Base-by-base conservation (phyloP, 2,329 filamentous ascomycete genomes). In the Plenodomus biglobosus region DNA sequence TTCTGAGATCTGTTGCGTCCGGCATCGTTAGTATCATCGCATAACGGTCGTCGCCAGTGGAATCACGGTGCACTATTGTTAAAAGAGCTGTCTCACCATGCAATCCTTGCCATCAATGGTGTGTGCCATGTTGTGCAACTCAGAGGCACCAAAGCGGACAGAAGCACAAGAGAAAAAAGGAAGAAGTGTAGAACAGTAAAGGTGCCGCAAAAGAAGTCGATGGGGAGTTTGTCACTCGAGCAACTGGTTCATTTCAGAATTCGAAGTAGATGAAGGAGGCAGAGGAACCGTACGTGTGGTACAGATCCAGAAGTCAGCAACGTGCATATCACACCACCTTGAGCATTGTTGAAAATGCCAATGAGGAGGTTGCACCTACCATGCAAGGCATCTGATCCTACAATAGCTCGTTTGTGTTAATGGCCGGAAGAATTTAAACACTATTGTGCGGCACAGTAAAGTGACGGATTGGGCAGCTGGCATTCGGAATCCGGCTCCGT, bases 1-100 rank as follows among this genome's bases (percentile, higher is more conserved):
- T 52, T 61, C 58, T 24, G 52, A 56, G 40, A 61, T 56, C 56
- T 58, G 27, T 43, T 4, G 40, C 46, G 17, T n/a, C n/a, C n/a
- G n/a, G n/a, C n/a, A 18, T 10, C 3, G 27, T 32, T 19, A 21
- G 35, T 24, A 24, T 24, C 5, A 10, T 24, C 10, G 22, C 5
- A 24, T 10, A 24, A 24, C 22, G 22, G n/a, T n/a, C 10, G 22
- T 24, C 10, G 22, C 22, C 22, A 24, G 22, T 10, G 10, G 22
- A n/a, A n/a, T n/a, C n/a, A n/a, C n/a, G n/a, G n/a, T n/a, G n/a
- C n/a, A n/a, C n/a, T n/a, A n/a, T n/a, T n/a, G n/a, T n/a, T n/a
- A n/a, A n/a, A n/a, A n/a, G 22, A 24, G 22, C 22, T 24, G 6
- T 6, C 13, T 34, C 42, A 59, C 56, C 54, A 59, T 59, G 38